Base-by-base conservation (phyloP, 164 flowering plant genomes). In the Hamamelis virginiana region DNA sequence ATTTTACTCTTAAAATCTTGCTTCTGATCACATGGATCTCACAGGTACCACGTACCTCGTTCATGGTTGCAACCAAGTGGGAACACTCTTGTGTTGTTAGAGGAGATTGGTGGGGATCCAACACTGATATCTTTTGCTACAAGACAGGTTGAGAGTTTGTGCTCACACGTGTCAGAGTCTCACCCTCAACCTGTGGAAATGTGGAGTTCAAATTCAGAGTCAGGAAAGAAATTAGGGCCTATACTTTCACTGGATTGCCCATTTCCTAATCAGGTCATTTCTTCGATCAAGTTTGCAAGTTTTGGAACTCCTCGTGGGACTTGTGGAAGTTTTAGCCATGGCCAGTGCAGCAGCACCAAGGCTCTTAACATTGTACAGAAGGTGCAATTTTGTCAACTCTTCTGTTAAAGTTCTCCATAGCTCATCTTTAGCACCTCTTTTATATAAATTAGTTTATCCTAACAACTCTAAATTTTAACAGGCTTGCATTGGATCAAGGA, bases 61-160 rank as follows among this genome's bases (percentile, higher is more conserved):
- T 86, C 96, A 33, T 94, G 97, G 97, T 56, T 91, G 53, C 72
- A 88, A 81, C 73, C 89, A 60, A 86, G 79, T 23, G 87, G 82
- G 25, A 94, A 94, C 78, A 75, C 76, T 59, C 84, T 94, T 22
- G 98, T 94, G 57, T 70, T 94, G 76, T 89, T 94, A 61, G 98
- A 92, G 86, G 97, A 94, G 74, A 71, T 74, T 15, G 98, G 98
- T 3, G 97, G 98, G 5, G 90, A 91, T 79, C 96, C 97, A 9
- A 86, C 90, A 12, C 71, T 76, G 75, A 74, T 92, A 70, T 81
- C 87, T 57, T 82, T 90, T 60, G 88, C 82, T 1, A 80, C 84
- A 48, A 80, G 75, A 76, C 77, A 86, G 62, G 50, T 66, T 4
- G 84, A 58, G 70, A 84, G 85, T 64, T 62, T 87, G 75, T 94